Evolutionary conservation across 2,329 filamentous ascomycete species (phyloP).

Genomic region (Aspergillus novoparasiticus): DNA sequence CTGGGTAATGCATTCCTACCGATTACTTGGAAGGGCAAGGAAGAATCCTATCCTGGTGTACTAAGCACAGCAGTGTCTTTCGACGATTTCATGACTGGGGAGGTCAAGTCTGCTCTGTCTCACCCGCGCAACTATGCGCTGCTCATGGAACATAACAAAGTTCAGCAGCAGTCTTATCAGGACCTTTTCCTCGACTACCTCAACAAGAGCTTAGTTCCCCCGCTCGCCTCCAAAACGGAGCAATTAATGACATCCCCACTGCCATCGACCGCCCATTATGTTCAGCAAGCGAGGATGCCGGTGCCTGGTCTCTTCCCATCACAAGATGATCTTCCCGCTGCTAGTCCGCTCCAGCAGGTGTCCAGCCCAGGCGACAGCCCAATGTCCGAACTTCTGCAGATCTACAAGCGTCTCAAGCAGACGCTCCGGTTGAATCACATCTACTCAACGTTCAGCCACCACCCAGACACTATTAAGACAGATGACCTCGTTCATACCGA

Average conservation of each 20-base stretch:
- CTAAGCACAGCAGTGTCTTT: conserved; percentile 65
- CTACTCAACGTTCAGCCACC: conserved; percentile 49
- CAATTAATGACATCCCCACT: conserved; percentile 33
- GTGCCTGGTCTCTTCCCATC: conserved; percentile 45
- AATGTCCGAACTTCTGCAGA: conserved; percentile 53
- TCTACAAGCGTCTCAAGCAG: conserved; percentile 60
- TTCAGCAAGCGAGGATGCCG: conserved; percentile 33
- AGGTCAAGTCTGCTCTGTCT: conserved; percentile 54
- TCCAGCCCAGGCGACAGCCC: conserved; percentile 34
- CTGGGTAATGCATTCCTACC: conserved; percentile 93
- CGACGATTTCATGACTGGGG: conserved; percentile 66
- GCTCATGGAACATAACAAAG: conserved; percentile 39
- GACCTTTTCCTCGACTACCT: conserved; percentile 57
- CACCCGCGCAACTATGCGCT: conserved; percentile 53
- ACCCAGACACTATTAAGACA: conserved; percentile 39
- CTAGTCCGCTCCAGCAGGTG: conserved; percentile 36
- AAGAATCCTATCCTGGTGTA: conserved; percentile 78
- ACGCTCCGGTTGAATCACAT: conserved; percentile 57
- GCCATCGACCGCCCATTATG: conserved; percentile 31
- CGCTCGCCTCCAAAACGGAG: conserved; percentile 48
- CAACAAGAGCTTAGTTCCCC: conserved; percentile 52
- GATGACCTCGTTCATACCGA: conserved; percentile 54
- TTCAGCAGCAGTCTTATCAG: conserved; percentile 43
- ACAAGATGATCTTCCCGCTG: conserved; percentile 33
- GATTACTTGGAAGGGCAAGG: conserved; percentile 91